Base-by-base conservation (phyloP, 441 rosid species). In the Pelargonium citronellum region DNA sequence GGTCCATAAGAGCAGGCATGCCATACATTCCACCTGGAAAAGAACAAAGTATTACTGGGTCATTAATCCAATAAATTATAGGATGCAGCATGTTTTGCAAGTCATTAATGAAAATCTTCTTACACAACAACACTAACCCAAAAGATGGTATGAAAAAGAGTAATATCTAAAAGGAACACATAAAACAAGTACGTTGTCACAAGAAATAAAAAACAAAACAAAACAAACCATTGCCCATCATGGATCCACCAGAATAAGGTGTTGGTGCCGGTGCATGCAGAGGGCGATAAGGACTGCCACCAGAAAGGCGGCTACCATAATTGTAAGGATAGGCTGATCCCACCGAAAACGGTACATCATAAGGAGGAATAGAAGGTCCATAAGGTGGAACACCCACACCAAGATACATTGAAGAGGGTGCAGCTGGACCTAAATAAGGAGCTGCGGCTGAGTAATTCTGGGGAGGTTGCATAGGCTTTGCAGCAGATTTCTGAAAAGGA, bases 311-410 rank as follows among this genome's bases (percentile, higher is more conserved):
- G 77, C 68, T 78, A 12, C 82, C 84, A 67, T 95, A 95, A 77
- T 84, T 87, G 80, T 89, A 92, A 75, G 86, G 97, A 81, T 92
- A 95, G 69, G 97, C 90, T 55, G 98, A 89, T 39, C 95, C 91
- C 72, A 96, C 99, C 20, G 95, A 75, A 77, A 87, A 92, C 9
- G 99, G 91, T 60, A 86, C 82, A 0, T 95, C 99, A 72, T 89
- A 95, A 5, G 96, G 92, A 80, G 97, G 92, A 80, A 90, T 79
- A 30, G 96, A 86, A 67, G 92, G 79, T 41, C 90, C 98, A 80
- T 92, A 92, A 11, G 98, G 95, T 6, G 95, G 92, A 39, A 90
- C 84, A 51, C 96, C 95, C 89, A 55, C 61, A 55, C 20, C 34
- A 27, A 92, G 78, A 75, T 91, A 90, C 81, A 93, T 83, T 43